Evolutionary conservation across 2,329 filamentous ascomycete genomes (phyloP), one percentile per base, ranked within the genome.

Genomic region (Paecilomyces formosus): DNA sequence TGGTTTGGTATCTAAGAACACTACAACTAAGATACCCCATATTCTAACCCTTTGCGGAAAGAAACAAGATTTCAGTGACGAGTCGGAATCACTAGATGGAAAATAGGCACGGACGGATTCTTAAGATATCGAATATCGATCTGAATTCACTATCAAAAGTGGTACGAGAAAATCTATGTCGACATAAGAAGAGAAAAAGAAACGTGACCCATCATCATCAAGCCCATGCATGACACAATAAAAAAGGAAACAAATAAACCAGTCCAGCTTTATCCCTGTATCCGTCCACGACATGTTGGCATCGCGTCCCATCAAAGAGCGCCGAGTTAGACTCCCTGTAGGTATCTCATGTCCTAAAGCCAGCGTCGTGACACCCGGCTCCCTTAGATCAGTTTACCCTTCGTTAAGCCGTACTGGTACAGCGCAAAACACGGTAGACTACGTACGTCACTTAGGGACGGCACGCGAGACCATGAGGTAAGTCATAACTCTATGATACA

Each of bases 401-500:
- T 45, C 15, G 39, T 45, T 18, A 18, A 45, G 18, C 15, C 8
- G 39, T 45, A 18, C 39, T n/a, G 39, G 50, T 21, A 52, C 8
- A 15, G 21, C 22, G 21, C 21, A 21, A 52, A 26, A 21, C 21
- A 13, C 50, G 18, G 11, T 24, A 55, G 33, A 33, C 54, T 55
- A 55, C n/a, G 39, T 45, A 45, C 54, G 35, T 49, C 54, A 45
- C 35, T 31, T 31, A 24, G 39, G 33, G 30, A 55, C n/a, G 33
- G 21, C 50, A 28, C 50, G 26, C 50, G 53, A 45, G 22, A 22
- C 33, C 54, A 49, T n/a, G 54, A 55, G 54, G 66, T 61, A 68
- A 66, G 62, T 63, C 63, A 67, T 68, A 66, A 66, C 62, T 68
- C 65, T 68, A 68, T 67, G 66, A 66, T 68, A 68, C 66, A 67